These are phyloP conservation scores for Penicillium psychrosexuale DNA, from an alignment of 2,329 filamentous ascomycete species.

Conservation along the genomic window DNA sequence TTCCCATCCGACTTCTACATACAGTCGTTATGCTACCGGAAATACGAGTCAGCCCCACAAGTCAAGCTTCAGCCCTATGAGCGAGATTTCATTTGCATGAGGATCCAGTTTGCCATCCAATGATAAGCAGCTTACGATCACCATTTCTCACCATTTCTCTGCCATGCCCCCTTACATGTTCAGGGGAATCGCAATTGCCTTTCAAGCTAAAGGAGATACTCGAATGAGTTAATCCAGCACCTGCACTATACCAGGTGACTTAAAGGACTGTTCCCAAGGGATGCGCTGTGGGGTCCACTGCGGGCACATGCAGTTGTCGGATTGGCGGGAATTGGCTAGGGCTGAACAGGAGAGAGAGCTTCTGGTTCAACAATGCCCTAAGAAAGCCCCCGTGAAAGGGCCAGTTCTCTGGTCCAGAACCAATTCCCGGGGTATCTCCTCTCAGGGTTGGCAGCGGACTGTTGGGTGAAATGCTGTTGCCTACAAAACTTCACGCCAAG, in stretches of 20 bases:
- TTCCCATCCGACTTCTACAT: not conserved
- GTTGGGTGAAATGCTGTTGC: slow-evolving; percentile 20
- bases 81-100: slow-evolving; percentile 13
- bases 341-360: not conserved
- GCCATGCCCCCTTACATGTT: slow-evolving; percentile 1
- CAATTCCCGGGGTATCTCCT: not conserved
- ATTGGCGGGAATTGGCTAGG: not conserved
- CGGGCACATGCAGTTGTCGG: not conserved
- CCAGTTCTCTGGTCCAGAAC: not conserved
- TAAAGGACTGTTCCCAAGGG: not conserved
- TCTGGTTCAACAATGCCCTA: not conserved
- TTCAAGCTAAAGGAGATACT: not conserved
- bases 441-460: not conserved
- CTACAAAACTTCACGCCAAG: slow-evolving; percentile 9
- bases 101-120: not conserved
- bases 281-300: not conserved
- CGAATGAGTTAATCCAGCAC: not conserved
- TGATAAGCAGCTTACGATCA: not conserved
- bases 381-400: not conserved
- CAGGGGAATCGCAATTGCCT: not conserved
- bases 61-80: slow-evolving; percentile 35
- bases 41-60: slow-evolving; percentile 10
- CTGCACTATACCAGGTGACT: not conserved
- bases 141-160: not conserved
- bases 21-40: not conserved